Base-by-base conservation (phyloP, 768 basidiomycete genomes). In the Podaxis carcinomalis region DNA sequence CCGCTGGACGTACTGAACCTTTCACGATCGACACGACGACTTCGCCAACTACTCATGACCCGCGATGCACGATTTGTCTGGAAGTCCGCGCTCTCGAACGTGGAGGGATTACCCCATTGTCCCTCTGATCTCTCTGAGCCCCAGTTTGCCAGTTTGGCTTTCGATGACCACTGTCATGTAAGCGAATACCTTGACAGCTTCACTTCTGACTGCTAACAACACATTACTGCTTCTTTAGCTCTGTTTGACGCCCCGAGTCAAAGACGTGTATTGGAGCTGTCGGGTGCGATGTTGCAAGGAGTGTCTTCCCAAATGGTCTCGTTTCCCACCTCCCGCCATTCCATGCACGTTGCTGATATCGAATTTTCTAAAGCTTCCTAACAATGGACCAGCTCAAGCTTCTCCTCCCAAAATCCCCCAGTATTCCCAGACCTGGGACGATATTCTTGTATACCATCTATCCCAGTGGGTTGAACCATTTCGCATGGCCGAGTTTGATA, bases 1-100 rank as follows among this genome's bases (percentile, higher is more conserved):
- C 80, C 81, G 2, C 37, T 68, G n/a, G 81, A 83, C 65, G 71
- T 83, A 14, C 73, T 83, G 23, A 72, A 68, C 52, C 73, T 83
- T 19, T 69, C 81, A 14, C 76, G 81, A 14, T 77, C 78, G 5
- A 75, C 76, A 11, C 79, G 71, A 61, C 35, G 67, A 19, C 68
- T 83, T 52, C 77, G 80, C 13, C 63, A 58, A 2, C 69, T 83
- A 4, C 75, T 84, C 14, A 72, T 78, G 63, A 65, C 59, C 42
- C 75, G 59, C 13, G 42, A 63, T 57, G 66, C 68, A 64, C 73
- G 62, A 56, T 75, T 66, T 66, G 74, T 79, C n/a, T 80, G 78
- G 79, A 68, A 63, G 46, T 62, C 67, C 9, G 66, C 72, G 9
- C 69, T 80, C n/a, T 61, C 51, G 10, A 72, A 72, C 50, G 66